phyloP scores from a whole-genome alignment of 1,284 basidiomycete genomes.

The Cutaneotrichosporon sp. region DNA sequence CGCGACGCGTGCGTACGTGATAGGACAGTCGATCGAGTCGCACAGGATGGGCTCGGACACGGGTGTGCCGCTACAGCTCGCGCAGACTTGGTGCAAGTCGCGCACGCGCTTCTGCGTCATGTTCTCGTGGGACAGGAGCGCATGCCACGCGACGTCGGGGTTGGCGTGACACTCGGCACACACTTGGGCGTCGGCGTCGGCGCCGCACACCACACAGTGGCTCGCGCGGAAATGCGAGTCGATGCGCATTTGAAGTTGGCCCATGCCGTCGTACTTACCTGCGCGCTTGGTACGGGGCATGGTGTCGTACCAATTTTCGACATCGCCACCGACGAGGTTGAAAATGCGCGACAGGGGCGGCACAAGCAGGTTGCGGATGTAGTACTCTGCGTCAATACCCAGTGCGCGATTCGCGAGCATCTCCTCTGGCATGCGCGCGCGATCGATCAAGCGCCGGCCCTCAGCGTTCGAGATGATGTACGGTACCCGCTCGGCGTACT shows the following conservation, averaged over 20 bases:
- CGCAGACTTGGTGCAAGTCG: constrained; percentile 64
- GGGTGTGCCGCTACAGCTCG: constrained; percentile 59
- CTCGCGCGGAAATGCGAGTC: constrained; percentile 19
- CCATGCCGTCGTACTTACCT: constrained; percentile 47
- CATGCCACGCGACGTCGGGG: constrained; percentile 58
- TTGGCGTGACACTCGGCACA: constrained; percentile 60
- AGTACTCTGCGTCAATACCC: constrained; percentile 78
- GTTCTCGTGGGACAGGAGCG: constrained; percentile 57
- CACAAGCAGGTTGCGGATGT: constrained; percentile 80
- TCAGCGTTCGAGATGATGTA: constrained; percentile 76
- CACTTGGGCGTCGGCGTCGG: constrained; percentile 47
- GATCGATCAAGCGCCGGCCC: constrained; percentile 68
- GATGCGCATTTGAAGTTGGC: constrained; percentile 4
- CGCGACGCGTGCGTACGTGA: constrained; percentile 68
- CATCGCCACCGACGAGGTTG: constrained; percentile 84
- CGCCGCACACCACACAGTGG: constrained; percentile 10
- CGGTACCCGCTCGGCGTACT: constrained; percentile 88
- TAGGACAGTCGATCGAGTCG: constrained; percentile 76
- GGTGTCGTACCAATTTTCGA: constrained; percentile 78
- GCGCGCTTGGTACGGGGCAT: constrained; percentile 58
- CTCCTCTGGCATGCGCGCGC: constrained; percentile 72
- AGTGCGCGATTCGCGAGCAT: constrained; percentile 65
- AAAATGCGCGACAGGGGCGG: constrained; percentile 86
- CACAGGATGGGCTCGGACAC: constrained; percentile 63
- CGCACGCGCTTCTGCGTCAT: constrained; percentile 57